Evolutionary conservation across 352 stramenopile genomes (phyloP), one percentile per base, ranked within the genome.

Genomic region (Thalassiosira exigua): DNA sequence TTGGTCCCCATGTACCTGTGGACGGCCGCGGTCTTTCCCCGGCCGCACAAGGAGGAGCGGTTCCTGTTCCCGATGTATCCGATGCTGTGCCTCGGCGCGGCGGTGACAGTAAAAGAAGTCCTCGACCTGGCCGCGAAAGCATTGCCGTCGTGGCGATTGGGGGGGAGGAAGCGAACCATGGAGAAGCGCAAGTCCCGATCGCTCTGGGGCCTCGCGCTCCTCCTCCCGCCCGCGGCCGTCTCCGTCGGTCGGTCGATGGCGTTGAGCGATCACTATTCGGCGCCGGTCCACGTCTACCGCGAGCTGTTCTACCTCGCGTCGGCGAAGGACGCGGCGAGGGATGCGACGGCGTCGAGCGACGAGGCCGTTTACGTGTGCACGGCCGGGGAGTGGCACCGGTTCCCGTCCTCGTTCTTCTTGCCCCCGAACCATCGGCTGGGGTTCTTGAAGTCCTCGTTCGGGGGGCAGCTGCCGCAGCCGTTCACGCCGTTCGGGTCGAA

Each of bases 311-410:
- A 52, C 21, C 48, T 66, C 22, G 44, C 44, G 36, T 66, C 33
- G 30, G 19, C 44, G 39, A 21, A 1, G 27, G 30, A 57, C 42
- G 26, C 30, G 12, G 33, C 39, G 11, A 56, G n/a, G 3, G 52
- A 62, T 17, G 3, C 5, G 22, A 2, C 19, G 7, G 9, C 27
- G 17, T 53, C 64, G 48, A 52, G 56, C 26, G 39, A 57, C 2
- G 2, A 46, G 48, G 59, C 27, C n/a, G 1, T 67, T 92, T 30
- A 93, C 69, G 84, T 99, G 22, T 99, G 97, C 81, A 91, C 97
- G n/a, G 94, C 95, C 44, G 97, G 96, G 72, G 97, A 99, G 94
- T 99, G 97, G 97, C 95, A 99, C 88, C 89, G 96, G 44, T 99
- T 98, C 80, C 96, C 96, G 0, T 95, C 95, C 14, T 97, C 90